Evolutionary conservation across 257 asterid genomes (phyloP).

Genomic region (Parsonsia alboflavescens): DNA sequence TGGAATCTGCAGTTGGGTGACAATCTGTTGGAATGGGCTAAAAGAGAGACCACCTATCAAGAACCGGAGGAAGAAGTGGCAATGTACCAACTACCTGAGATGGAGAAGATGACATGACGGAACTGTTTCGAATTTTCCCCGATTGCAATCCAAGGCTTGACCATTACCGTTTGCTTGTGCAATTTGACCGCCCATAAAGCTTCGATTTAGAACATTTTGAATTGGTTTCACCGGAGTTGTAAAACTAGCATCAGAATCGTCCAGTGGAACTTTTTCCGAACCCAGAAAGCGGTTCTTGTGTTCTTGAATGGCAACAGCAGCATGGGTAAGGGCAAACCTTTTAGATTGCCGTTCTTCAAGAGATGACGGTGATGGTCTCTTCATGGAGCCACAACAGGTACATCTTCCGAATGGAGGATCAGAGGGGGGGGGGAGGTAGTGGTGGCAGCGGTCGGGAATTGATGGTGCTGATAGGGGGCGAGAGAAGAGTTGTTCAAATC

Average conservation of each 20-base stretch:
- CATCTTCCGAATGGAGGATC: neutral
- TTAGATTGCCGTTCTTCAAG: conserved; percentile 25
- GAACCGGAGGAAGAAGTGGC: conserved; percentile 8
- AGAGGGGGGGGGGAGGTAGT: neutral
- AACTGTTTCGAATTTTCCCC: conserved; percentile 15
- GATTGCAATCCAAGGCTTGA: conserved; percentile 7
- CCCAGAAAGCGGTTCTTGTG: neutral
- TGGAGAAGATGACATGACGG: neutral
- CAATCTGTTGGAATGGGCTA: conserved; percentile 4
- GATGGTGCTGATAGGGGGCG: too few relatives aligned
- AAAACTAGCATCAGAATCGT: conserved; percentile 13
- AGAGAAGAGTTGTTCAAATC: conserved; percentile 3
- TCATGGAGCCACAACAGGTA: conserved; percentile 16
- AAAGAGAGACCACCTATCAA: conserved; percentile 19
- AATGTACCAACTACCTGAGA: neutral
- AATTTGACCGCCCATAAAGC: conserved; percentile 6
- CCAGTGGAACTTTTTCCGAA: conserved; percentile 24
- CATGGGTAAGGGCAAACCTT: neutral
- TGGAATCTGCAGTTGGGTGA: conserved; percentile 13
- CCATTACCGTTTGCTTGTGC: neutral
- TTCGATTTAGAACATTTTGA: conserved; percentile 30
- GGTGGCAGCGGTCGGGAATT: conserved; percentile 18
- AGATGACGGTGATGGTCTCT: conserved; percentile 21
- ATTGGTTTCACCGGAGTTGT: neutral
- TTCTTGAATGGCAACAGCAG: too few relatives aligned